Conservation (phyloP, 202 grass and related monocot species). For the Cymbopogon flexuosus region DNA sequence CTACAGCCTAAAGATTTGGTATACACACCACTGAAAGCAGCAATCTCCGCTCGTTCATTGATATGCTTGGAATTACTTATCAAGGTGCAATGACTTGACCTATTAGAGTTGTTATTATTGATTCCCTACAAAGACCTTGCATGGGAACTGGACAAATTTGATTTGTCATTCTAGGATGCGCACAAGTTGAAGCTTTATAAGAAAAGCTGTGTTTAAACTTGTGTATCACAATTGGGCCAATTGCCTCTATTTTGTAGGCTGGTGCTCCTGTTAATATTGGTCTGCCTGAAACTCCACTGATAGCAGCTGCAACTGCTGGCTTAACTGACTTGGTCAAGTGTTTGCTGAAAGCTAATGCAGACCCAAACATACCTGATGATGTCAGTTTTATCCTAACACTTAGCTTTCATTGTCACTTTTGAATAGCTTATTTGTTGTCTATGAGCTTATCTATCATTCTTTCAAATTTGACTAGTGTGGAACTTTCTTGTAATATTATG, state of each 20-base stretch:
- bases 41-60: not conserved
- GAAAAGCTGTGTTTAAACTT: not conserved
- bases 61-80: slow-evolving; percentile 29
- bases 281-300: slow-evolving; percentile 20
- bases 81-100: slow-evolving; percentile 1
- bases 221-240: not conserved
- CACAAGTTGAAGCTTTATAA: not conserved
- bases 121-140: not conserved
- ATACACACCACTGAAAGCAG: slow-evolving; percentile 16
- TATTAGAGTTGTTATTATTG: not conserved
- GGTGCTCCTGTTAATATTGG: slow-evolving; percentile 27
- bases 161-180: not conserved
- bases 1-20: not conserved
- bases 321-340: slow-evolving; percentile 3
- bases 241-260: slow-evolving; percentile 31
- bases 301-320: slow-evolving; percentile 1
- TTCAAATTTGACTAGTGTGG: not conserved
- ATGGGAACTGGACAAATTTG: not conserved
- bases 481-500: not conserved
- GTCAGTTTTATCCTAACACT: slow-evolving; percentile 24
- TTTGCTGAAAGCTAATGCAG: slow-evolving; percentile 27
- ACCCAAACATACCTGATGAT: slow-evolving; percentile 20
- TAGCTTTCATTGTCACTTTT: not conserved
- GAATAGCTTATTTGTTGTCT: not conserved
- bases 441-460: not conserved